Conservation (phyloP, 2,329 filamentous ascomycete genomes). For the Botryotinia calthae region DNA sequence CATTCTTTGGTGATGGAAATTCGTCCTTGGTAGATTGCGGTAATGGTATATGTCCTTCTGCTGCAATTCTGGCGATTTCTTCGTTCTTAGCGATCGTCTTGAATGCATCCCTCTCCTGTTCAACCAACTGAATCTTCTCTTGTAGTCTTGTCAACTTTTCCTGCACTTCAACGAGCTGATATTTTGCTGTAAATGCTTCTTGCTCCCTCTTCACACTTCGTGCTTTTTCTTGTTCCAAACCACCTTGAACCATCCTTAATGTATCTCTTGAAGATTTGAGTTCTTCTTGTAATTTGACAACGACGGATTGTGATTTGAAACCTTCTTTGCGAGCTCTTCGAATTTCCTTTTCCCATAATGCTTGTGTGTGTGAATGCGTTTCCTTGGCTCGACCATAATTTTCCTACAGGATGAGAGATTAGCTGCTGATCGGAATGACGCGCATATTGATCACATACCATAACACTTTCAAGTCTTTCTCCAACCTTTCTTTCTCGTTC, state of each 20-base stretch:
- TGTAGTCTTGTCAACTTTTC: constrained; percentile 65
- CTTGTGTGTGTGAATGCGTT: constrained; percentile 63
- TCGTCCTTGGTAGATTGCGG: constrained; percentile 51
- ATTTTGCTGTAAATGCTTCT: constrained; percentile 66
- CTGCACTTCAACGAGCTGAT: constrained; percentile 61
- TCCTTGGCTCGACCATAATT: constrained; percentile 69
- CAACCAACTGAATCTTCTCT: constrained; percentile 62
- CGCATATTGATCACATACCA: constrained; percentile 52
- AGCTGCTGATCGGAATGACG: constrained; percentile 25
- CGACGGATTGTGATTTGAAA: constrained; percentile 68
- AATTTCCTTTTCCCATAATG: constrained; percentile 72
- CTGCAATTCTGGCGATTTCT: constrained; percentile 68
- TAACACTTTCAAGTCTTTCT: constrained; percentile 65
- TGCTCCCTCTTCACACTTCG: constrained; percentile 62
- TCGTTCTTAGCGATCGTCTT: constrained; percentile 71
- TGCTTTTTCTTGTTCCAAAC: constrained; percentile 61
- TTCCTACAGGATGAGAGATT: constrained; percentile 48
- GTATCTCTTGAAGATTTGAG: constrained; percentile 58
- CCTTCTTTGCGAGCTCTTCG: constrained; percentile 67
- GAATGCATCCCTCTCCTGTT: constrained; percentile 72
- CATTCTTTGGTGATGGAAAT: constrained; percentile 59
- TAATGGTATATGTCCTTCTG: constrained; percentile 67
- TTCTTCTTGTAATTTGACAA: constrained; percentile 72
- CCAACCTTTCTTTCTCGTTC: constrained; percentile 64
- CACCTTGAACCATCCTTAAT: constrained; percentile 55